Conservation (phyloP, 1,284 basidiomycete genomes). For the Baeospora myosura region DNA sequence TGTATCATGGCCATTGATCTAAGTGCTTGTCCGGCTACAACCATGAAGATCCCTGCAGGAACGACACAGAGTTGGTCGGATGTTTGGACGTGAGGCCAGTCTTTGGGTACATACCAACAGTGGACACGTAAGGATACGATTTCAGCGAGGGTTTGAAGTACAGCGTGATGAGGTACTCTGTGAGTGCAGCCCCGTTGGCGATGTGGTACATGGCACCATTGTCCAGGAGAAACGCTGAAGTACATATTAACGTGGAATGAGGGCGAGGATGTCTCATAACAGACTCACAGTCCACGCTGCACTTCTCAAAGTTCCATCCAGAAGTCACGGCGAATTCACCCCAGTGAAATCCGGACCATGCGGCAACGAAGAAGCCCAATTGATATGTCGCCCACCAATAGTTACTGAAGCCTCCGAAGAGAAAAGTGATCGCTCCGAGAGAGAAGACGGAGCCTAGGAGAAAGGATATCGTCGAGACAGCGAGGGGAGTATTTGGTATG, state of each 20-base stretch:
- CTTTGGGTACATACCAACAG: slow-evolving; percentile 53
- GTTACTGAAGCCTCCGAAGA: slow-evolving; percentile 34
- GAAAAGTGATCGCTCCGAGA: slow-evolving; percentile 44
- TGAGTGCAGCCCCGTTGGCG: slow-evolving; percentile 73
- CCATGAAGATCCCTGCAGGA: slow-evolving; percentile 51
- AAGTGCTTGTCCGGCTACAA: slow-evolving; percentile 69
- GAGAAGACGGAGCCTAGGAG: slow-evolving; percentile 60
- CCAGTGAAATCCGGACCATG: slow-evolving; percentile 87
- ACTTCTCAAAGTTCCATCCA: slow-evolving; percentile 89
- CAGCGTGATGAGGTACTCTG: slow-evolving; percentile 73
- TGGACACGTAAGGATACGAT: slow-evolving; percentile 43
- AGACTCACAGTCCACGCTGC: slow-evolving; percentile 85
- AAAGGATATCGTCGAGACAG: slow-evolving; percentile 68
- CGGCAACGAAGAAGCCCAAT: slow-evolving; percentile 74
- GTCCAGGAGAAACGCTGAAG: slow-evolving; percentile 85
- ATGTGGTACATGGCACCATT: slow-evolving; percentile 84
- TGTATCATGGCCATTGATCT: slow-evolving; percentile 94
- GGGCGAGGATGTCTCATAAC: background rate
- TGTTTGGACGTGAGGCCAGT: no score
- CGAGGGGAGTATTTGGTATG: slow-evolving; percentile 81
- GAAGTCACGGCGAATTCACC: slow-evolving; percentile 94
- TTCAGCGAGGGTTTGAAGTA: slow-evolving; percentile 63
- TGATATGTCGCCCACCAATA: slow-evolving; percentile 69
- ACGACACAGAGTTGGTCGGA: slow-evolving; percentile 4
- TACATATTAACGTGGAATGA: slow-evolving; percentile 3